Evolutionary conservation across 495 filamentous ascomycete genomes (phyloP).

Genomic region (Penicillium riverlandense): DNA sequence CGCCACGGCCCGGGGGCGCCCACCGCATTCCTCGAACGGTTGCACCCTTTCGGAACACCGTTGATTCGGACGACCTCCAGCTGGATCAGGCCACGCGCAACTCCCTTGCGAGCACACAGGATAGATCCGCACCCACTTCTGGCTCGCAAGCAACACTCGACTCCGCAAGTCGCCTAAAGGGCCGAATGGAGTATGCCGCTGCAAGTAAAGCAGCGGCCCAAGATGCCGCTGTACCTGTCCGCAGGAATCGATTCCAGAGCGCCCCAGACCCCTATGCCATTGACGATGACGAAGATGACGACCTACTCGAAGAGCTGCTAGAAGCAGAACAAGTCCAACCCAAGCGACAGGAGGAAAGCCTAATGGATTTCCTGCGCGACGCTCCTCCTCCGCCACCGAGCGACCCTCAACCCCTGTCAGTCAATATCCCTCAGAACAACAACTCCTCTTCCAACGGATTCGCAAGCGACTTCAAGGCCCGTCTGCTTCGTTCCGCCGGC

Average conservation of each 20-base stretch:
- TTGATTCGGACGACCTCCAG: slow-evolving; percentile 73
- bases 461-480: slow-evolving; percentile 49
- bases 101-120: slow-evolving; percentile 36
- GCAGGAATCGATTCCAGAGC: slow-evolving; percentile 57
- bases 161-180: slow-evolving; percentile 17
- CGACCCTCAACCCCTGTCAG: slow-evolving; percentile 31
- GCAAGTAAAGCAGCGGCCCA: slow-evolving; percentile 1
- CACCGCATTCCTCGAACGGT: slow-evolving; percentile 75
- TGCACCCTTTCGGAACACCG: slow-evolving; percentile 75
- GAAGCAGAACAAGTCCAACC: slow-evolving; percentile 25
- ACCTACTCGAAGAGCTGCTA: slow-evolving; percentile 56
- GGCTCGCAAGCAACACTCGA: slow-evolving; percentile 54
- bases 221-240: slow-evolving; percentile 26
- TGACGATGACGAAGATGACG: slow-evolving; percentile 76
- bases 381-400: slow-evolving; percentile 59
- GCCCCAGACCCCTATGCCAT: slow-evolving; percentile 88
- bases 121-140: slow-evolving; percentile 42
- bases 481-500: slow-evolving; percentile 43
- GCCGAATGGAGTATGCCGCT: slow-evolving; percentile 11
- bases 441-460: slow-evolving; percentile 29
- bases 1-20: slow-evolving; percentile 42
- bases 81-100: slow-evolving; percentile 24
- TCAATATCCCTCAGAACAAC: slow-evolving; percentile 6
- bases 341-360: slow-evolving; percentile 53
- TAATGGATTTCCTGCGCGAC: slow-evolving; percentile 83